Evolutionary conservation across 352 stramenopile genomes (phyloP), one percentile per base, ranked within the genome.

Genomic region (Globisporangium barbulae): DNA sequence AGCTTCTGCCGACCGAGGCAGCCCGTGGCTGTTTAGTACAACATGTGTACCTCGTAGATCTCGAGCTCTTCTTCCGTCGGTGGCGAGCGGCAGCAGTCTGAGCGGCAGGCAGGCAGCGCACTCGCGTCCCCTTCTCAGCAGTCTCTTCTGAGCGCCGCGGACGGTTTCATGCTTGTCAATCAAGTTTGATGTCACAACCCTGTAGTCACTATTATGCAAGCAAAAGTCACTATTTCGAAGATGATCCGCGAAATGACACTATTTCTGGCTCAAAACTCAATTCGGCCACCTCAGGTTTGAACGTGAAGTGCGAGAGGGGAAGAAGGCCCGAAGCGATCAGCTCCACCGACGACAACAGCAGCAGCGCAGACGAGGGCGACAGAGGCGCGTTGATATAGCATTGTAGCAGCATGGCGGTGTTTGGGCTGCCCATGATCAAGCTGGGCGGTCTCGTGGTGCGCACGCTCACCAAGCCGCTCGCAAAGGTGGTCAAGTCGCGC

Each of bases 401-500:
- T 55, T 2, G 49, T 10, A 13, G 0, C 5, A 49, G 42, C 21
- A 63, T 61, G 63, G 59, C 56, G 65, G 64, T 79, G 59, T 67
- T 76, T 45, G 69, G 69, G 72, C 69, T 94, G 65, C 85, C 85
- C 37, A 85, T 94, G 81, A 87, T 94, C 68, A 94, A 94, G 71
- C 63, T 94, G 22, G 85, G 85, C 55, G 85, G 85, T 30, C 72
- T 94, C 59, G 79, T 94, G 75, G 74, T 89, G 33, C 83, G 85
- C 61, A 91, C 85, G 64, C 73, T 92, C 42, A 94, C 85, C 59
- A 94, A 94, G 65, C 87, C 91, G 5, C 80, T 94, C 52, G 90
- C 89, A 21, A 97, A 98, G 62, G 83, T 93, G 52, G 78, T 96
- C 65, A 88, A 98, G 60, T 80, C 93, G 63, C 91, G 90, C 47